Evolutionary conservation across 305 asterid species (phyloP).

Genomic region (Ilex paraguariensis): DNA sequence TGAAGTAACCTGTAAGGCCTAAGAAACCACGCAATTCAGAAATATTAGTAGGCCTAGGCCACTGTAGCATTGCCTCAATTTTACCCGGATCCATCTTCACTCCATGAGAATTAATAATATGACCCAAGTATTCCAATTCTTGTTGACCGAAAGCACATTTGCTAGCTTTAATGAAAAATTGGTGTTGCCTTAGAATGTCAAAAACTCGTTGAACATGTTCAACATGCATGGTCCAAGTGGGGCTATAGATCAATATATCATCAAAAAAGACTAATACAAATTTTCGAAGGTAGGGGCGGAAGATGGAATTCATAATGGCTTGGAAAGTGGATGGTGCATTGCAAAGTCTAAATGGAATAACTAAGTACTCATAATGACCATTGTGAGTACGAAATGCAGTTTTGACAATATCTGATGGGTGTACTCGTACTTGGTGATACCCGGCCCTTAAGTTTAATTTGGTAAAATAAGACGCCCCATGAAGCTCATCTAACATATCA

Average conservation of each 20-base stretch:
- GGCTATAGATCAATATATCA: conserved; percentile 8
- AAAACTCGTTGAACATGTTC: neutral
- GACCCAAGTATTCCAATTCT: conserved; percentile 2
- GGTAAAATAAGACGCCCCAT: neutral
- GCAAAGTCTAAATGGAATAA: conserved; percentile 3
- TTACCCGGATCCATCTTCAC: conserved; percentile 3
- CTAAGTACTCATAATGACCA: conserved; percentile 2
- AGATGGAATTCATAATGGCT: conserved; percentile 2
- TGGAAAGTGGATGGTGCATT: conserved; percentile 8
- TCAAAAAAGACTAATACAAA: conserved; percentile 5
- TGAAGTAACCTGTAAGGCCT: conserved; percentile 8
- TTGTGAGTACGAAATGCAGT: conserved; percentile 5
- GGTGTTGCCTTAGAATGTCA: neutral
- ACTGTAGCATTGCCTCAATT: neutral
- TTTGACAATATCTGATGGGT: neutral
- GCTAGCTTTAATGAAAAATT: neutral
- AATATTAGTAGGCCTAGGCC: neutral
- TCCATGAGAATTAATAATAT: neutral
- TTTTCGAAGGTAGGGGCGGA: neutral
- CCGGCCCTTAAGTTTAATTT: conserved; percentile 3
- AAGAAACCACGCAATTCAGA: conserved; percentile 6
- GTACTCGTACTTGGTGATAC: conserved; percentile 1
- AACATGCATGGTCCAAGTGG: neutral
- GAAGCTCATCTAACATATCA: neutral
- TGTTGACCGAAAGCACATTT: conserved; percentile 9